A percentile compares a stretch with the other conserved stretches of the same genome.
These are phyloP conservation scores for Penicillium coprophilum DNA, from an alignment of 495 filamentous ascomycete species.

Conservation along the genomic window DNA sequence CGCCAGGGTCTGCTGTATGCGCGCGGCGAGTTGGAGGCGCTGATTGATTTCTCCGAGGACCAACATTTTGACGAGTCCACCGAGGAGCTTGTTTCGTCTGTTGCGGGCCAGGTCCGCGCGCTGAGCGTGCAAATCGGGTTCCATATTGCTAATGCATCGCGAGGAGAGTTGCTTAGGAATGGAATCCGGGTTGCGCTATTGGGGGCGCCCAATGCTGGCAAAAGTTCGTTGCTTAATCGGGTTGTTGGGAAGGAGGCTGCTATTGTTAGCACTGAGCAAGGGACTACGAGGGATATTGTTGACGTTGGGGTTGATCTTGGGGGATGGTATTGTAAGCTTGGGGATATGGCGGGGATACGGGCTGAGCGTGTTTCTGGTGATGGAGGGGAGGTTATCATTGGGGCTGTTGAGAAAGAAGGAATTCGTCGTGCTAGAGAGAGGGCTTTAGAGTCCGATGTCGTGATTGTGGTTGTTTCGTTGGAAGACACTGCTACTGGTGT, in stretches of 20 bases:
- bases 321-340: slow-evolving; percentile 83
- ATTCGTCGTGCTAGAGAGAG: slow-evolving; percentile 82
- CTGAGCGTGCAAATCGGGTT: slow-evolving; percentile 61
- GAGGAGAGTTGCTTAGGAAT: slow-evolving; percentile 80
- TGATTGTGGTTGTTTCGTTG: slow-evolving; percentile 75
- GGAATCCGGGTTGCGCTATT: slow-evolving; percentile 85
- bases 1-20: slow-evolving; percentile 73
- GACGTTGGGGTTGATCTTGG: slow-evolving; percentile 89
- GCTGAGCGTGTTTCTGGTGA: slow-evolving; percentile 37
- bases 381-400: slow-evolving; percentile 45
- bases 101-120: slow-evolving; percentile 58
- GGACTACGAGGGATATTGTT: slow-evolving; percentile 91
- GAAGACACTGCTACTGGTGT: slow-evolving; percentile 45
- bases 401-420: slow-evolving; percentile 82
- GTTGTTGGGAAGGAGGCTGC: slow-evolving; percentile 92
- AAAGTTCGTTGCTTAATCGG: slow-evolving; percentile 88
- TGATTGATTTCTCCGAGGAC: slow-evolving; percentile 97
- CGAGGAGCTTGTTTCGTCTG: slow-evolving; percentile 63
- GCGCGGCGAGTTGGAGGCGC: slow-evolving; percentile 85
- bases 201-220: slow-evolving; percentile 92
- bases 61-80: slow-evolving; percentile 95
- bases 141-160: slow-evolving; percentile 72
- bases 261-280: slow-evolving; percentile 88
- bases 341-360: slow-evolving; percentile 85
- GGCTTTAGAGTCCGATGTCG: slow-evolving; percentile 79